Conservation (phyloP, 305 asterid genomes). For the Fraxinus nigra region DNA sequence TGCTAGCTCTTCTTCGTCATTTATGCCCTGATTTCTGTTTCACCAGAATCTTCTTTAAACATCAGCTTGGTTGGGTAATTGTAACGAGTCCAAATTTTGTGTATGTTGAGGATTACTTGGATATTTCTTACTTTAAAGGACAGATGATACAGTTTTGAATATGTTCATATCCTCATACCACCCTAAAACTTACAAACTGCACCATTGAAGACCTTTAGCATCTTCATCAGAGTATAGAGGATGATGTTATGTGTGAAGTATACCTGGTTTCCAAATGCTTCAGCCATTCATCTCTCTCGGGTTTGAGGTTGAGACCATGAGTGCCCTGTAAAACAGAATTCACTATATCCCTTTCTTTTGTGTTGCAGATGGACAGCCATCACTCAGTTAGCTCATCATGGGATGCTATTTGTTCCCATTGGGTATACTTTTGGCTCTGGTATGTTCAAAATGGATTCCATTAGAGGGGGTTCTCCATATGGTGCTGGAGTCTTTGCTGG, state of each 20-base stretch:
- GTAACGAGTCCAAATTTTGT: neutral
- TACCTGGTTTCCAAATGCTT: neutral
- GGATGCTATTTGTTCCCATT: slow-evolving; percentile 85
- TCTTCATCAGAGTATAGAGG: neutral
- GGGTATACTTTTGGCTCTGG: slow-evolving; percentile 80
- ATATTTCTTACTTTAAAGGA: neutral
- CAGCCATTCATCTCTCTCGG: neutral
- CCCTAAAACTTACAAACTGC: neutral
- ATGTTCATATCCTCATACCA: neutral
- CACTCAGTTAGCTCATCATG: slow-evolving; percentile 83
- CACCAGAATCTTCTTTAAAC: neutral
- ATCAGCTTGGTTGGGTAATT: neutral
- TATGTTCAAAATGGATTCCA: slow-evolving; percentile 78
- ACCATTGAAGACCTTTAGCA: neutral
- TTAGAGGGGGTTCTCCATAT: slow-evolving; percentile 77
- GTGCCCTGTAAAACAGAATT: neutral
- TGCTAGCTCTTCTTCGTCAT: neutral
- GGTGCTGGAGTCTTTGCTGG: slow-evolving; percentile 94
- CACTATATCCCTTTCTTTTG: neutral
- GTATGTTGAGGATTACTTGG: neutral
- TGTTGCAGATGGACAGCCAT: slow-evolving; percentile 77
- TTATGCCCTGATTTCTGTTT: neutral
- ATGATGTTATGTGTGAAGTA: neutral
- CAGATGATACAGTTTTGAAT: neutral
- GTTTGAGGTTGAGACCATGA: neutral